Conservation (phyloP, 2,329 filamentous ascomycete species). For the Aspergillus fijiensis region DNA sequence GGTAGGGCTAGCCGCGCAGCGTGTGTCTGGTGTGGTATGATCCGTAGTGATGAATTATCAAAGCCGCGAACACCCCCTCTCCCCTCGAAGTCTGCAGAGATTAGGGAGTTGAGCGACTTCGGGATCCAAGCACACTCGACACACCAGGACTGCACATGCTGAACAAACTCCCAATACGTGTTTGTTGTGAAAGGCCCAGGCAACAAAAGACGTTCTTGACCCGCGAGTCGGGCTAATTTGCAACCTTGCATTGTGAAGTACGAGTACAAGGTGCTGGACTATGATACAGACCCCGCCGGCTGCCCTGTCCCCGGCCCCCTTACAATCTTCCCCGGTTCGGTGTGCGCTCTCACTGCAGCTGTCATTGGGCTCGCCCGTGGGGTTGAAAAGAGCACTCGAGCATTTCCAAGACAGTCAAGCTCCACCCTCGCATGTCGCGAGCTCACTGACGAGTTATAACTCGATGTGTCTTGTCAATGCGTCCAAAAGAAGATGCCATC, state of each 20-base stretch:
- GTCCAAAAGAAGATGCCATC: too few species aligned
- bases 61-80: too few species aligned
- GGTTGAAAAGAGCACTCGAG: neutral
- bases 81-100: too few species aligned
- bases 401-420: neutral
- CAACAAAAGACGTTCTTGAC: neutral
- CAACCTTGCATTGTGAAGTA: neutral
- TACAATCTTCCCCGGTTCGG: neutral
- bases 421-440: neutral
- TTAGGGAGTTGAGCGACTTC: too few species aligned
- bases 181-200: too few species aligned
- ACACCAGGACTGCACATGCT: too few species aligned
- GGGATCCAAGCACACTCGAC: too few species aligned
- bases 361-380: neutral
- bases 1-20: neutral
- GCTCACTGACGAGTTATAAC: neutral
- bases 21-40: neutral
- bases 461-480: too few species aligned
- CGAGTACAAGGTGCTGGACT: too few species aligned
- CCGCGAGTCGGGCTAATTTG: neutral
- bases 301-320: neutral
- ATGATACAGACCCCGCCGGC: too few species aligned
- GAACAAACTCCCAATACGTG: too few species aligned
- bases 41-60: neutral
- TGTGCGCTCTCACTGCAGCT: neutral